These are phyloP conservation scores for Talaromyces funiculosus DNA, from an alignment of 2,329 filamentous ascomycete species.

Conservation along the genomic window DNA sequence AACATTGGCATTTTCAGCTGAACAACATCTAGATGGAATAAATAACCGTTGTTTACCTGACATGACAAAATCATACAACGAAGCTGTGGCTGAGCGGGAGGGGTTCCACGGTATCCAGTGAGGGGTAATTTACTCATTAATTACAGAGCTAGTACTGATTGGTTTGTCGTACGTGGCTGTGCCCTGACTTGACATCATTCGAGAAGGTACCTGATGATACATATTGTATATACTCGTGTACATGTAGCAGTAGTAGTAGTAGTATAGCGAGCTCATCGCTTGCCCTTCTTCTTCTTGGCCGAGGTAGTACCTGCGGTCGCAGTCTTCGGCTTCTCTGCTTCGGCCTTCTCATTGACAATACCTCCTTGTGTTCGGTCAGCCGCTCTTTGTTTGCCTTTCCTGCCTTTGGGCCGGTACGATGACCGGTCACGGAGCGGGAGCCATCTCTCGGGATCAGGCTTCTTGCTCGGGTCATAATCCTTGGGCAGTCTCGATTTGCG, in stretches of 20 bases:
- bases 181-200: background rate
- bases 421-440: slow-evolving; percentile 83
- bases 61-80: background rate
- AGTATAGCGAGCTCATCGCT: slow-evolving; percentile 31
- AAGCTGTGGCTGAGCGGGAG: background rate
- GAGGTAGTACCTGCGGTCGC: slow-evolving; percentile 27
- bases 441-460: slow-evolving; percentile 87
- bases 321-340: slow-evolving; percentile 24
- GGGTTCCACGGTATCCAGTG: background rate
- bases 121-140: background rate
- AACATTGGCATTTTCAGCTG: background rate
- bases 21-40: background rate
- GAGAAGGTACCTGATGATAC: background rate
- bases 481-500: slow-evolving; percentile 45
- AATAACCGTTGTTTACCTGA: background rate
- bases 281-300: slow-evolving; percentile 50
- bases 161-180: background rate
- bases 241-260: too few relatives aligned
- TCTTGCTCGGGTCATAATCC: slow-evolving; percentile 64
- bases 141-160: background rate
- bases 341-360: slow-evolving; percentile 66
- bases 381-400: slow-evolving; percentile 82
- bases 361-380: slow-evolving; percentile 80
- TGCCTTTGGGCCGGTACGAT: slow-evolving; percentile 82
- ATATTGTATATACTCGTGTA: background rate